A percentile compares a stretch with the other conserved stretches of the same genome.
Conservation (phyloP, 2,329 filamentous ascomycete species). For the Colletotrichum scovillei region DNA sequence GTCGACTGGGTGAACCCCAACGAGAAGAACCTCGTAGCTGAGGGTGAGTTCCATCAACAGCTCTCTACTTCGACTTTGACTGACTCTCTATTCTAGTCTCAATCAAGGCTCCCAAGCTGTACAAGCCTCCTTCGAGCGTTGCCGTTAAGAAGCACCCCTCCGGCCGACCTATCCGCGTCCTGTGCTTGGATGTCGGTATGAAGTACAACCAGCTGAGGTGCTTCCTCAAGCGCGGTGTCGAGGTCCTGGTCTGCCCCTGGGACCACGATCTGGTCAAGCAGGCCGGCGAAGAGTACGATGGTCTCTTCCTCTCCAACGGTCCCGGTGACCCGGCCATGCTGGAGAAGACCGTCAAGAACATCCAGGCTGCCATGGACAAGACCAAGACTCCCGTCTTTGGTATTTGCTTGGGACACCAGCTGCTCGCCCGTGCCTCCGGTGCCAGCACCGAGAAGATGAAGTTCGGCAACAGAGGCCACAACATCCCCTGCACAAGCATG, state of each 20-base stretch:
- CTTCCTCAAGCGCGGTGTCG: constrained; percentile 89
- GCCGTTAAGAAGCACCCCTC: constrained; percentile 84
- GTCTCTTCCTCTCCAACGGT: constrained; percentile 97
- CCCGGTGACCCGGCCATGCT: constrained; percentile 94
- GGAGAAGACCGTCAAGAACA: constrained; percentile 81
- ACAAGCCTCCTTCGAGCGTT: constrained; percentile 77
- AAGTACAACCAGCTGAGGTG: constrained; percentile 99
- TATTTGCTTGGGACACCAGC: constrained; percentile 95
- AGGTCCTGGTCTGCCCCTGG: constrained; percentile 96
- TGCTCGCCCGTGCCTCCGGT: constrained; percentile 88
- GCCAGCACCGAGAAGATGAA: constrained; percentile 96
- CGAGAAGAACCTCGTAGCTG: constrained; percentile 88
- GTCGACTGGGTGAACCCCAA: constrained; percentile 95
- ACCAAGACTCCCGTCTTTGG: constrained; percentile 91
- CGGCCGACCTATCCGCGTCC: constrained; percentile 85
- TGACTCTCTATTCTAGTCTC: constrained; percentile 75
- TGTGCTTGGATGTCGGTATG: constrained; percentile 96
- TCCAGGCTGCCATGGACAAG: constrained; percentile 79
- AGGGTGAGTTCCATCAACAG: constrained; percentile 74
- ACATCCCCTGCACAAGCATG: constrained; percentile 97
- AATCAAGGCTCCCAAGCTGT: constrained; percentile 86
- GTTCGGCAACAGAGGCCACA: constrained; percentile 98
- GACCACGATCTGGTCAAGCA: constrained; percentile 88
- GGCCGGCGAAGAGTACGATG: constrained; percentile 88
- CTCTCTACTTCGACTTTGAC: constrained; percentile 43